Evolutionary conservation across 1,284 basidiomycete genomes (phyloP).

Genomic region (Kwoniella shivajii): DNA sequence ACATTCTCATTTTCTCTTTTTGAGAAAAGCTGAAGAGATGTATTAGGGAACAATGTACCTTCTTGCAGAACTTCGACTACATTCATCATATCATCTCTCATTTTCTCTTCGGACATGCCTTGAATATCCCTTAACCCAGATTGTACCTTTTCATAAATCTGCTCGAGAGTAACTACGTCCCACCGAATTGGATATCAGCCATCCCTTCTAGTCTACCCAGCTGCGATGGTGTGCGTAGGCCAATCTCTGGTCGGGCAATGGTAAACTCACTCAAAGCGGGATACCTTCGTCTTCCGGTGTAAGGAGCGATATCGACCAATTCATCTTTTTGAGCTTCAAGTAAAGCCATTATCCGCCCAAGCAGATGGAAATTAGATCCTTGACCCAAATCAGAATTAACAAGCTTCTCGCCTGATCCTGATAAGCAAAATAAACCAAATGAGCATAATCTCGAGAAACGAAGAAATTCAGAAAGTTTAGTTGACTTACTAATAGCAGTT

Average conservation of each 20-base stretch:
- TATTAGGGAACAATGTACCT: constrained; percentile 23
- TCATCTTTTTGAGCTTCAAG: constrained; percentile 33
- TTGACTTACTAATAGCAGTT: constrained; percentile 16
- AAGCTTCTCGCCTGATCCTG: neutral
- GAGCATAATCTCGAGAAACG: neutral
- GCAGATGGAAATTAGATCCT: neutral
- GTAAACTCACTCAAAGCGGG: constrained; percentile 28
- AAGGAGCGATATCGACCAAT: constrained; percentile 21
- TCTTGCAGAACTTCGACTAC: constrained; percentile 26
- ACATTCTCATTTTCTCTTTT: neutral
- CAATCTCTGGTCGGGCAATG: neutral
- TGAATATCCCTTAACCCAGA: constrained; percentile 10
- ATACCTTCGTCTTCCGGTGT: constrained; percentile 14
- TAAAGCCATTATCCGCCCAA: constrained; percentile 12
- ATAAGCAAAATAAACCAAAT: neutral
- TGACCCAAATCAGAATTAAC: neutral
- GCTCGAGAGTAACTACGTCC: constrained; percentile 27
- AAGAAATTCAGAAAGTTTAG: neutral
- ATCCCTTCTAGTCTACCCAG: neutral
- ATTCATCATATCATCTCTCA: neutral
- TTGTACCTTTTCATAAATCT: constrained; percentile 27
- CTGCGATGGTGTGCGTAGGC: neutral
- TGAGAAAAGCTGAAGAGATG: too few species aligned
- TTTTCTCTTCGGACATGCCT: neutral
- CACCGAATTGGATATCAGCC: neutral